Evolutionary conservation across 371 early-diverging fungal species (phyloP).

Genomic region (Polyrhizophydium stewartii): DNA sequence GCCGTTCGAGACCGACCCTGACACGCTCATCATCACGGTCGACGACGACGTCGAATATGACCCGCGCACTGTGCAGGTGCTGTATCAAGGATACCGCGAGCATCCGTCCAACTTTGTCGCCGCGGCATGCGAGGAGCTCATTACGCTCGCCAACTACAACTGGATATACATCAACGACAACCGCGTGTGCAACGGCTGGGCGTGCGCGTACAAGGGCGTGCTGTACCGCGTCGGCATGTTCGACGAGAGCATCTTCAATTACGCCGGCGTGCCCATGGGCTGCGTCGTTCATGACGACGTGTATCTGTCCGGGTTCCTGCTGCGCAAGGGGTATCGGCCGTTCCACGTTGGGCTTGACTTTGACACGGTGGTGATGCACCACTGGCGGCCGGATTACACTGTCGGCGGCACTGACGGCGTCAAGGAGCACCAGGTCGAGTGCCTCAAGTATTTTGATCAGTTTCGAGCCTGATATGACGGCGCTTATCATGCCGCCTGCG

Average conservation of each 20-base stretch:
- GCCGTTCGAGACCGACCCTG: constrained; percentile 12
- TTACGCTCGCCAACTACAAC: constrained; percentile 13
- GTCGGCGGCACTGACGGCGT: constrained; percentile 12
- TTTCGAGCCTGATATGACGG: too few relatives aligned
- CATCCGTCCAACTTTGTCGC: not conserved
- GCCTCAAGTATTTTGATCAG: constrained; percentile 19
- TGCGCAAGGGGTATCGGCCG: constrained; percentile 11
- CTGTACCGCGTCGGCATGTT: constrained; percentile 19
- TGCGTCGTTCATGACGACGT: constrained; percentile 28
- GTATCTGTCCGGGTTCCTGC: constrained; percentile 21
- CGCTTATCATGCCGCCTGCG: too few relatives aligned
- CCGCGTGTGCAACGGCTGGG: constrained; percentile 18
- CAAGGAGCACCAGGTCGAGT: constrained; percentile 19
- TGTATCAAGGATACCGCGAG: constrained; percentile 7
- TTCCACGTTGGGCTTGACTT: constrained; percentile 14
- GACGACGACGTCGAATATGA: constrained; percentile 23
- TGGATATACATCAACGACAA: constrained; percentile 5
- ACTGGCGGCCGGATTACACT: constrained; percentile 5
- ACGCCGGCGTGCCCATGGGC: constrained; percentile 10
- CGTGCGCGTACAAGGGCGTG: constrained; percentile 16
- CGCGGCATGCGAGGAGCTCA: not conserved
- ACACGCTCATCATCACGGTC: constrained; percentile 19
- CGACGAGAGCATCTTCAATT: constrained; percentile 11
- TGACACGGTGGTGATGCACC: constrained; percentile 5
- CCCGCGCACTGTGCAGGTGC: constrained; percentile 7